Conservation (phyloP, 352 stramenopile species). For the Pythium pectinolyticum region DNA sequence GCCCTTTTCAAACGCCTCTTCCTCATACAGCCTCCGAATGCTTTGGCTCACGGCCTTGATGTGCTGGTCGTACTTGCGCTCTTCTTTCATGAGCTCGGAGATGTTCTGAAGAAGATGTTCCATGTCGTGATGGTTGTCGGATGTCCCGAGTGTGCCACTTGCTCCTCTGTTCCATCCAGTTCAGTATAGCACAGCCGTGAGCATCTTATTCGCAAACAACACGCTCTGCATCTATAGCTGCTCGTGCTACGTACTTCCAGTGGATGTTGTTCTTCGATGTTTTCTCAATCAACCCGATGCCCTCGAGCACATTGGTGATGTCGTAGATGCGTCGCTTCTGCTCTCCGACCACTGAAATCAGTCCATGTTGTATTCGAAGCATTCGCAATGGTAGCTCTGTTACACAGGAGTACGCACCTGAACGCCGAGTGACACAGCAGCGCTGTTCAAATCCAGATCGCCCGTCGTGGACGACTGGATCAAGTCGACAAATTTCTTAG, state of each 20-base stretch:
- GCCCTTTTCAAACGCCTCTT: constrained; percentile 76
- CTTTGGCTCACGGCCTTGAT: constrained; percentile 81
- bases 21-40: constrained; percentile 82
- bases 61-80: constrained; percentile 81
- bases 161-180: too few relatives aligned
- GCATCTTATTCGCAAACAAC: too few relatives aligned
- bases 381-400: not conserved
- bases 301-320: constrained; percentile 98
- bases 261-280: constrained; percentile 98
- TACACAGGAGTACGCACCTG: constrained; percentile 41
- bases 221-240: too few relatives aligned
- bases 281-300: constrained; percentile 97
- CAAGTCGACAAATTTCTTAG: constrained; percentile 96
- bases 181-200: not conserved
- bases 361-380: not conserved
- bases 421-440: constrained; percentile 77
- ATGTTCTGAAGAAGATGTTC: constrained; percentile 76
- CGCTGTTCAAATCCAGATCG: constrained; percentile 95
- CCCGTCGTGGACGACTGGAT: constrained; percentile 88
- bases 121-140: constrained; percentile 65
- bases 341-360: not conserved
- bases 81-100: constrained; percentile 79
- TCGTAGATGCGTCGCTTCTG: constrained; percentile 98
- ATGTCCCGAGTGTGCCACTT: constrained; percentile 41
- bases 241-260: constrained; percentile 92